Evolutionary conservation across 2,329 filamentous ascomycete species (phyloP).

Genomic region (Aspergillus thermomutatus): DNA sequence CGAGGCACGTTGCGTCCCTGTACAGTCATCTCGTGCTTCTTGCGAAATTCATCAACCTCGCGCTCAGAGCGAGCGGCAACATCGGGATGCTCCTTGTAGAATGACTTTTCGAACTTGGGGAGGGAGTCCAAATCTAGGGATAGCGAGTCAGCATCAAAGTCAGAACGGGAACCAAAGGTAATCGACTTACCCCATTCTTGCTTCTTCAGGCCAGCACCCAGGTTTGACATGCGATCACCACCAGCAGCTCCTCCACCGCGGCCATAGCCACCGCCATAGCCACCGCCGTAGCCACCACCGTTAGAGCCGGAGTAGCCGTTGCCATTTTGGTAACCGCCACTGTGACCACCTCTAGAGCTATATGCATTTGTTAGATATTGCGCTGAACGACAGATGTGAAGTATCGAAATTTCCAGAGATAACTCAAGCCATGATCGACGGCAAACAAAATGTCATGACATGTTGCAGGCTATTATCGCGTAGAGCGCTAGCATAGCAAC

Average conservation of each 20-base stretch:
- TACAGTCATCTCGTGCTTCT: conserved; percentile 78
- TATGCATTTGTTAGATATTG: background rate
- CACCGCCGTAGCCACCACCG: conserved; percentile 31
- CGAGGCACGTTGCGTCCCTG: conserved; percentile 79
- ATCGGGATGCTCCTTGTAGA: conserved; percentile 91
- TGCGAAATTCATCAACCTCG: conserved; percentile 86
- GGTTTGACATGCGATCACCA: conserved; percentile 90
- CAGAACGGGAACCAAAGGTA: background rate
- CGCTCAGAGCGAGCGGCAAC: conserved; percentile 70
- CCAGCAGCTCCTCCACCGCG: conserved; percentile 59
- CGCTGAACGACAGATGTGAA: background rate
- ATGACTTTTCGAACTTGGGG: conserved; percentile 98
- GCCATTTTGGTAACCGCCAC: conserved; percentile 50
- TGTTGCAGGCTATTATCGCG: background rate
- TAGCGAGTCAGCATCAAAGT: conserved; percentile 24
- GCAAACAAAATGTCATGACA: background rate
- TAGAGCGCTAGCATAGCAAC: background rate
- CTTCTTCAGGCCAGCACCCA: conserved; percentile 81
- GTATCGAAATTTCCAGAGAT: background rate
- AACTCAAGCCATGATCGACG: background rate
- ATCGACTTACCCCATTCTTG: conserved; percentile 76
- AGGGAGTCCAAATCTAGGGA: conserved; percentile 66
- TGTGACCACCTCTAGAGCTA: conserved; percentile 45
- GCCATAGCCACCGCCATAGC: conserved; percentile 33
- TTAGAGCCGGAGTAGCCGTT: conserved; percentile 31